Base-by-base conservation (phyloP, 805 yeast species). In the Brettanomyces bruxellensis region DNA sequence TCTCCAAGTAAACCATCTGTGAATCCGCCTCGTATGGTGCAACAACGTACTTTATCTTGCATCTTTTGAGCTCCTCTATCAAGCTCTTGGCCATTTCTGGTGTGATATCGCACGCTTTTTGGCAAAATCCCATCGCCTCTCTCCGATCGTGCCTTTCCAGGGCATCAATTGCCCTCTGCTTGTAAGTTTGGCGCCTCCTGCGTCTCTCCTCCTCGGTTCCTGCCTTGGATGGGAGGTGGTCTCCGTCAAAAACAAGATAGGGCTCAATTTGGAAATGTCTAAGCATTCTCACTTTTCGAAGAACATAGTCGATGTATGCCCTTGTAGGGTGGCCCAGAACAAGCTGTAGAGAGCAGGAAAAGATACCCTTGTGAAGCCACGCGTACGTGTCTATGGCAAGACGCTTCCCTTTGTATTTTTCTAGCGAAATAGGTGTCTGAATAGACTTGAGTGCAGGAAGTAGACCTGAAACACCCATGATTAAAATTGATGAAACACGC, bases 11-110 rank as follows among this genome's bases (percentile, higher is more conserved):
- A 8, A 90, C 98, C 84, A 93, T 78, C 62, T 93, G 99, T 1
- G 99, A 84, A 62, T 93, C 99, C 0, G 99, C 99, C 66, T 93
- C 99, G 60, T 88, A 93, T 0, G 99, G 99, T 0, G 99, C 98
- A 7, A 93, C 99, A 6, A 93, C 76, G 56, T 77, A 91, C 49
- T 72, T 75, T 43, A 93, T 78, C 1, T 65, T 63, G 41, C 73
- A 69, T 12, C 61, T 52, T 53, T 79, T 80, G 51, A 95, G 71
- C 55, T 76, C 83, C 38, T 82, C 84, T 59, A 90, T 88, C 11
- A 91, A 71, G 11, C 87, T 74, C 55, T 86, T 86, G 4, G 96
- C 97, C 93, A 93, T 89, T 51, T 79, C 79, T 1, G 96, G 88
- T 2, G 96, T 85, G 11, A 93, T 84, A 55, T 84, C 90, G 4